Base-by-base conservation (phyloP, 306 rosid species). In the Sophora flavescens region DNA sequence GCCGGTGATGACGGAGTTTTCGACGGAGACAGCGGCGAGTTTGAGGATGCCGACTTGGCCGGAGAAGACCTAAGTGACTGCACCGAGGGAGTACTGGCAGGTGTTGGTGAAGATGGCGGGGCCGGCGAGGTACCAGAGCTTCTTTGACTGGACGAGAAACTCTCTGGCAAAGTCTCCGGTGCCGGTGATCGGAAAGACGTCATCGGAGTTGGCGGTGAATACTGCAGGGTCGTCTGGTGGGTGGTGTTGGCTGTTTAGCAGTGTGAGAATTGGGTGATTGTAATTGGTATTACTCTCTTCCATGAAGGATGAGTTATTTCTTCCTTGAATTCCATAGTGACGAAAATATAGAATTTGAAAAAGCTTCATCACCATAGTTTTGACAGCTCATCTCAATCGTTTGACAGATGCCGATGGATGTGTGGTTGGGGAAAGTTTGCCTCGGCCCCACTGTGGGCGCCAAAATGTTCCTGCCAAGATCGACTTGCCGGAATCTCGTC, bases 1-100 rank as follows among this genome's bases (percentile, higher is more conserved):
- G 8, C 98, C 98, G 47, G 98, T 93, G 72, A 94, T 92, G 81
- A 94, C 97, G 0, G 96, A 92, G 82, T 94, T 94, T 48, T 94
- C 97, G 6, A 94, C 14, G 47, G 96, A 90, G 82, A 94, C 89
- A 26, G 98, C 96, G 33, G 98, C 96, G 48, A 92, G 97, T 28
- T 83, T 86, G 45, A 92, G 32, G 14, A 96, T 86, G 52, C 91
- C 71, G 41, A 94, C 89, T 8, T 94, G 97, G 42, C 97, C 97
- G 26, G 98, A 87, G 62, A 94, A 77, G 74, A 90, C 76, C 58
- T 94, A 97, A 3, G 97, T 91, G 77, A 91, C 28, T 79, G 96
- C 94, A 15, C 97, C 97, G 57, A 93, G 96, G 28, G 98, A 94
- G 87, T 94, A 94, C 39, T 89, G 97, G 79, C 87, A 89, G 56